Evolutionary conservation across 2,329 filamentous ascomycete genomes (phyloP), one percentile per base, ranked within the genome.

Genomic region (Myriangium duriaei): DNA sequence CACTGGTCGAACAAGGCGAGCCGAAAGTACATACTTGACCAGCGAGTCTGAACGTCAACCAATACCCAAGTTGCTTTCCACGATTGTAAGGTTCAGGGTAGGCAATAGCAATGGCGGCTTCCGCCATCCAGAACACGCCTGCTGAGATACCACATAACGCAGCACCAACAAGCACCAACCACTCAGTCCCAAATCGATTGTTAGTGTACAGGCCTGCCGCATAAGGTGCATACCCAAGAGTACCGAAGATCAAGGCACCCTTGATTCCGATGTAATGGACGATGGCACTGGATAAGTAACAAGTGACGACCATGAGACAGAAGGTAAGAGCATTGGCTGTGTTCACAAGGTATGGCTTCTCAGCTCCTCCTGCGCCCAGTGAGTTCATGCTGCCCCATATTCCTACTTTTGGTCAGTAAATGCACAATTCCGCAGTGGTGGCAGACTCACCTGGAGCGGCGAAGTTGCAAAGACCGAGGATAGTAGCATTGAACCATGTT

Each of bases 121-220:
- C 80, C 0, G 79, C 73, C 65, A 76, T 76, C 80, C 80, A 85
- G 56, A 84, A 84, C 0, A 84, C 64, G 0, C 80, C 80, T 0
- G 80, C 79, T 0, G 74, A 77, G 19, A 82, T 65, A 12, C 79
- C 79, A 45, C 79, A 84, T 0, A 79, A 61, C 0, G 76, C 76
- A 1, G 76, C 77, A 0, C 79, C 80, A 6, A 84, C 56, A 1
- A 83, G 64, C 0, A 76, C 68, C 7, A 83, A 67, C 80, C 80
- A 85, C 45, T 77, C 70, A 1, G 60, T 73, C 1, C 76, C 76
- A 48, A 69, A 84, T 0, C 79, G 68, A 51, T 82, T 84, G 56
- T 84, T 81, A 3, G 70, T 73, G 53, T 84, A 84, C 0, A 84
- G 59, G 0, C 76, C 79, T 0, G 79, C 80, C 0, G 79, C 77